Conservation (phyloP, 441 rosid genomes). For the Corymbia citriodora region DNA sequence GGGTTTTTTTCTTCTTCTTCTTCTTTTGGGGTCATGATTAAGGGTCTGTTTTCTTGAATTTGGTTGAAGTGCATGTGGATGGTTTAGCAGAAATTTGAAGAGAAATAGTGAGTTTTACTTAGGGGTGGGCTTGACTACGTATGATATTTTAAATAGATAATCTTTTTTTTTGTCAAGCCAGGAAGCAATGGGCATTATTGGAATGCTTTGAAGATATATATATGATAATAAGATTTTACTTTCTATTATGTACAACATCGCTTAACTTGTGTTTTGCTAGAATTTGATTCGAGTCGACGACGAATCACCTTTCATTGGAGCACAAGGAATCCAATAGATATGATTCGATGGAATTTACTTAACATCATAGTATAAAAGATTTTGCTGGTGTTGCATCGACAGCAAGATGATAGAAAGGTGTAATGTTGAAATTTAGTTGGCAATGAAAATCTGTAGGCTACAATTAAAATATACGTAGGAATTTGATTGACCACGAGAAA, state of each 20-base stretch:
- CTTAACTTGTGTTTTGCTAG: background rate
- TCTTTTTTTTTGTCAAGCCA: background rate
- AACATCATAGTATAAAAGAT: background rate
- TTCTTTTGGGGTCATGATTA: too few relatives aligned
- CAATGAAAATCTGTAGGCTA: fast-evolving
- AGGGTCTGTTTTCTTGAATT: background rate
- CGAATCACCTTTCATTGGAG: background rate
- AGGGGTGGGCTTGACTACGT: background rate
- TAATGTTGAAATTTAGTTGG: fast-evolving
- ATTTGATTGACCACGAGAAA: background rate
- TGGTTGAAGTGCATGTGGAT: background rate
- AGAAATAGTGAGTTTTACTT: background rate
- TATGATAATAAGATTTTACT: background rate
- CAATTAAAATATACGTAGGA: background rate
- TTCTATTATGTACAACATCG: background rate
- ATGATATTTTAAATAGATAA: background rate
- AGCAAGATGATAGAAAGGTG: background rate
- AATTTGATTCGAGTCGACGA: background rate
- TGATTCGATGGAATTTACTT: background rate
- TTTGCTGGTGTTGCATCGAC: background rate
- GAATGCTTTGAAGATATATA: background rate
- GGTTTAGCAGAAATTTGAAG: background rate
- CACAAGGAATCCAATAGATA: background rate
- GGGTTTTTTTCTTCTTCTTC: too few relatives aligned
- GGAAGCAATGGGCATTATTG: background rate